Base-by-base conservation (phyloP, 2,329 filamentous ascomycete species). In the Botrytis squamosa region DNA sequence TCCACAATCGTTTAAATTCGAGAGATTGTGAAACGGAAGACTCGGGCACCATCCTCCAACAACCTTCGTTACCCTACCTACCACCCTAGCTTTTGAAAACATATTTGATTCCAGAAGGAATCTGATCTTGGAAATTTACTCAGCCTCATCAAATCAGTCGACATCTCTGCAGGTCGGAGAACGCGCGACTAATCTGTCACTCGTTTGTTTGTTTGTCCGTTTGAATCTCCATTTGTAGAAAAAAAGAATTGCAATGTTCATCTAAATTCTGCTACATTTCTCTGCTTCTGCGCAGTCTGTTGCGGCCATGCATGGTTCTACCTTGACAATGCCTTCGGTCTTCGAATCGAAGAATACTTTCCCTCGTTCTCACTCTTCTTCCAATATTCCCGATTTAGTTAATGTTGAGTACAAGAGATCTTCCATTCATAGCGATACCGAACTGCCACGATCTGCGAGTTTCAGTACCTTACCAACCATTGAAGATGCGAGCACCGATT, bases 371-470 rank as follows among this genome's bases (percentile, higher is more conserved):
- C 77, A 79, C 63, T 82, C 81, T 14, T 81, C 79, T n/a, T 77
- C 80, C 14, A 80, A 78, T 66, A 75, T 81, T 10, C 76, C 80
- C 38, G 77, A 79, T 68, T 74, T 81, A 59, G 74, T 75, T 57
- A 78, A 74, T 63, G 70, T 76, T 70, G 78, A 81, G 52, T 78
- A 79, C 74, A 78, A 77, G 72, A 72, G 57, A 14, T 38, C 77
- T n/a, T 64, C 76, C 18, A 71, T 67, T 18, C 74, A 62, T 29
- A 75, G 72, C 20, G 70, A 77, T 68, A 76, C 79, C 42, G 78
- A 80, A 57, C 76, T 90, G 44, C 85, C 85, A 42, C 85, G 88
- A 73, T 85, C 88, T 66, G 88, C 88, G 46, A 90, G 88, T 77
- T 90, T 88, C 80, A 88, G 86, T 65, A 85, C 86, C 76, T 80